phyloP scores from a whole-genome alignment of 2,329 filamentous ascomycete genomes.

The Aspergillus eucalypticola region DNA sequence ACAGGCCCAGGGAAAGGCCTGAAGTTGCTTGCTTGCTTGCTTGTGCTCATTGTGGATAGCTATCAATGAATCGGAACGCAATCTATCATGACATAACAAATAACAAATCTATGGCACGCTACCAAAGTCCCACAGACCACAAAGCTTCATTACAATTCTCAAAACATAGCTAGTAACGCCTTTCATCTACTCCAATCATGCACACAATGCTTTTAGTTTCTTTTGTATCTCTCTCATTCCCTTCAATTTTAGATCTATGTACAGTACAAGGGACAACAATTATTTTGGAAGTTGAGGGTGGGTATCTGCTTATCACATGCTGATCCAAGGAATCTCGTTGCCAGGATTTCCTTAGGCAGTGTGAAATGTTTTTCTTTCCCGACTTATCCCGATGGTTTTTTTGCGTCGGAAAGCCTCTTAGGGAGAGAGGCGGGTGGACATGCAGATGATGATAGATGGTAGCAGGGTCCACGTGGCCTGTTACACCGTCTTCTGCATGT shows the following conservation, averaged over 20 bases:
- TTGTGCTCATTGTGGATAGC: background rate
- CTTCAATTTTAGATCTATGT: background rate
- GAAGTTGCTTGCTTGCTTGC: background rate
- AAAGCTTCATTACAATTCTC: background rate
- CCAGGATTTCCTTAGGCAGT: no score
- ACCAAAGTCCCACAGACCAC: no score
- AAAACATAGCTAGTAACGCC: background rate
- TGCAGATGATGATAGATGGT: no score
- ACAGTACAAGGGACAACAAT: background rate
- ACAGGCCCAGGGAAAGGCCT: background rate
- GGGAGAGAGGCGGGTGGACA: no score
- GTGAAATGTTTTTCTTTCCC: no score
- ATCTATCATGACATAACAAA: no score
- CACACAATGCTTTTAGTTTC: background rate
- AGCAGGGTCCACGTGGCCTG: no score
- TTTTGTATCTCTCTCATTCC: background rate
- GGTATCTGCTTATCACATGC: background rate
- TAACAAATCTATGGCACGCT: no score
- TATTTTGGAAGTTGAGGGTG: background rate
- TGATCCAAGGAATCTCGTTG: background rate
- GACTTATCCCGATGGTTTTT: no score
- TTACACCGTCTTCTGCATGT: no score
- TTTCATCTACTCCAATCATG: background rate
- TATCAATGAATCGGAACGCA: background rate
- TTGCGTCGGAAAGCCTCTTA: no score